These are phyloP conservation scores for Nepenthes alata DNA, from an alignment of 179 eudicot genomes.

Conservation along the genomic window DNA sequence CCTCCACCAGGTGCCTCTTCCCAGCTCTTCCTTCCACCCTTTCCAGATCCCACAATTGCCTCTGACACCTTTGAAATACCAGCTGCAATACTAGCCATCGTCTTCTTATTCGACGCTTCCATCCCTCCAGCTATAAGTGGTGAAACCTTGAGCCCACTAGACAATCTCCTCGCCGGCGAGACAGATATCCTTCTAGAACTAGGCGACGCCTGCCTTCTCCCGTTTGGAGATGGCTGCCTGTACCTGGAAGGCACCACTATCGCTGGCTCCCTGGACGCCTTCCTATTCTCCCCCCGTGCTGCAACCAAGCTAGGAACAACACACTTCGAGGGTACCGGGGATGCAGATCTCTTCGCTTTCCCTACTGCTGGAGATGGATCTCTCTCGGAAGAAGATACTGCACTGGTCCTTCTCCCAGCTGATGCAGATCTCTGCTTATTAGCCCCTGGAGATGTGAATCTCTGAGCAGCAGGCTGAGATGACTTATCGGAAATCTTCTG, in stretches of 20 bases:
- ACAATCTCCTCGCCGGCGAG: conserved; percentile 54
- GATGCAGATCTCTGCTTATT: conserved; percentile 27
- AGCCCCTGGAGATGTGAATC: conserved; percentile 62
- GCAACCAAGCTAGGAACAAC: conserved; percentile 55
- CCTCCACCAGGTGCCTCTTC: conserved; percentile 37
- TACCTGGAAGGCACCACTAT: conserved; percentile 91
- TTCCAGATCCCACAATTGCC: conserved; percentile 35
- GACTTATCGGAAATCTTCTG: not conserved
- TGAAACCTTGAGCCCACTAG: conserved; percentile 35
- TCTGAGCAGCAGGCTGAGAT: conserved; percentile 26
- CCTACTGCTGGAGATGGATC: conserved; percentile 66
- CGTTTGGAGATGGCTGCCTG: conserved; percentile 65
- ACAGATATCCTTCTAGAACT: conserved; percentile 12
- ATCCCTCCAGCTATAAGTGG: conserved; percentile 14
- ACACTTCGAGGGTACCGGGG: conserved; percentile 2
- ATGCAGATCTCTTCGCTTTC: conserved; percentile 1
- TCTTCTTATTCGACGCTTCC: not conserved
- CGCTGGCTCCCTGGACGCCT: conserved; percentile 52
- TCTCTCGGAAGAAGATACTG: conserved; percentile 19
- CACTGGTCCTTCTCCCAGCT: conserved; percentile 33
- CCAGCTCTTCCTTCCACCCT: conserved; percentile 71
- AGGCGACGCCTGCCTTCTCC: conserved; percentile 6
- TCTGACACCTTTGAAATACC: conserved; percentile 58
- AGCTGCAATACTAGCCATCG: conserved; percentile 21
- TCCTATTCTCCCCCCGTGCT: conserved; percentile 63